Conservation (phyloP, 1,139 yeast genomes). For the Meyerozyma carpophila region DNA sequence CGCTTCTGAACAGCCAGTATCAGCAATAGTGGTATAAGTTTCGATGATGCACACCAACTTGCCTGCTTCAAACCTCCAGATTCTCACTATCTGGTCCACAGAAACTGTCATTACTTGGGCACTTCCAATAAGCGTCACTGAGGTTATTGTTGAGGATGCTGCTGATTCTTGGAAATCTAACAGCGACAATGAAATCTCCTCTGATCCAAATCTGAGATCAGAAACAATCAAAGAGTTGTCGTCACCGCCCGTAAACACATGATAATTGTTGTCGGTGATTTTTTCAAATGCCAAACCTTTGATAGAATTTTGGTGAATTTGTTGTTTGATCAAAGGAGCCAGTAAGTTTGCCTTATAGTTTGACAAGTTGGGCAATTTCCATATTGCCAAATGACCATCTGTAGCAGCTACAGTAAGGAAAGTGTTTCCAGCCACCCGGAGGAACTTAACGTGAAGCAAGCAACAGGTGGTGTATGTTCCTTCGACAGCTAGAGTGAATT, state of each 20-base stretch:
- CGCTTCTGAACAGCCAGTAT: slow-evolving; percentile 69
- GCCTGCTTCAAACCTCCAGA: slow-evolving; percentile 47
- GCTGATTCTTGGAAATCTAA: slow-evolving; percentile 45
- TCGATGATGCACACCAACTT: slow-evolving; percentile 34
- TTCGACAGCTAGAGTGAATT: slow-evolving; percentile 39
- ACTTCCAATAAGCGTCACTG: slow-evolving; percentile 33
- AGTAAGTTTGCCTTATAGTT: slow-evolving; percentile 11
- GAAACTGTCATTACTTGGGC: slow-evolving; percentile 43
- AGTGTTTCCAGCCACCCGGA: slow-evolving; percentile 22
- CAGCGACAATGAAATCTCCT: slow-evolving; percentile 14
- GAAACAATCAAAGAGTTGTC: slow-evolving; percentile 69
- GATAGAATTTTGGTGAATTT: slow-evolving; percentile 80
- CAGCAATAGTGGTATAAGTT: slow-evolving; percentile 78
- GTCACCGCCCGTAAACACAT: slow-evolving; percentile 78
- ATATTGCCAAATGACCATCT: slow-evolving; percentile 71
- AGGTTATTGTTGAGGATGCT: slow-evolving; percentile 84
- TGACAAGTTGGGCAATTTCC: slow-evolving; percentile 40
- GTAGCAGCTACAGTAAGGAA: slow-evolving; percentile 63
- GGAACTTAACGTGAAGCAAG: slow-evolving; percentile 54
- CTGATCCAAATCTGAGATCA: slow-evolving; percentile 20
- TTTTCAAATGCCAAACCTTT: slow-evolving; percentile 37
- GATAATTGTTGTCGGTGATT: slow-evolving; percentile 16
- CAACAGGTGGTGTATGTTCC: slow-evolving; percentile 72
- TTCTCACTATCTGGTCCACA: slow-evolving; percentile 72
- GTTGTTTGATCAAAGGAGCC: slow-evolving; percentile 35